Base-by-base conservation (phyloP, 306 rosid species). In the Vicia sativa region DNA sequence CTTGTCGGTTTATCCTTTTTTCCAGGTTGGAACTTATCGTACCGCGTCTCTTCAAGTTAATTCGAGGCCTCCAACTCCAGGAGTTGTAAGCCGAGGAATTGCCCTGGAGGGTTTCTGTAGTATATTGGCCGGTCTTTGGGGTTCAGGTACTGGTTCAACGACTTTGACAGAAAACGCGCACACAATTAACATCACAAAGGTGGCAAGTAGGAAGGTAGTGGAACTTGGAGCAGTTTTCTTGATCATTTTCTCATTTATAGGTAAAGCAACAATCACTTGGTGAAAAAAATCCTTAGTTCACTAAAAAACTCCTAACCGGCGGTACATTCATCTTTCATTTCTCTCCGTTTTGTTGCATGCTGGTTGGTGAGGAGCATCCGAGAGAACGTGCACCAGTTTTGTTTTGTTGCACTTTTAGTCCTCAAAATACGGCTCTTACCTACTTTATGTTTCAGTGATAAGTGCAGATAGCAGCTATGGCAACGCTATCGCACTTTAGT, bases 101-200 rank as follows among this genome's bases (percentile, higher is more conserved):
- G 98, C 91, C 11, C 37, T 93, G 76, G 98, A 93, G 83, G 98
- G 98, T 67, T 86, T 93, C 77, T 93, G 98, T 74, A 85, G 98
- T 71, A 80, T 93, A 71, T 76, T 93, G 77, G 91, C 97, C 42
- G 98, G 97, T 62, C 62, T 90, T 65, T 93, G 95, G 97, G 98
- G 98, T 71, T 77, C 97, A 19, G 97, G 98, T 55, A 85, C 96
- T 29, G 98, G 98, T 31, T 77, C 97, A 65, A 86, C 97, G 9
- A 93, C 98, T 44, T 86, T 93, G 82, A 93, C 98, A 44, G 98
- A 93, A 83, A 93, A 93, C 73, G 44, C 77, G 58, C 83, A 93
- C 69, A 87, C 97, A 10, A 86, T 93, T 75, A 77, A 80, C 60
- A 62, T 69, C 64, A 93, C 98, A 31, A 88, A 86, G 82, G 90